phyloP scores from a whole-genome alignment of 257 asterid species.

The Prunella vulgaris region DNA sequence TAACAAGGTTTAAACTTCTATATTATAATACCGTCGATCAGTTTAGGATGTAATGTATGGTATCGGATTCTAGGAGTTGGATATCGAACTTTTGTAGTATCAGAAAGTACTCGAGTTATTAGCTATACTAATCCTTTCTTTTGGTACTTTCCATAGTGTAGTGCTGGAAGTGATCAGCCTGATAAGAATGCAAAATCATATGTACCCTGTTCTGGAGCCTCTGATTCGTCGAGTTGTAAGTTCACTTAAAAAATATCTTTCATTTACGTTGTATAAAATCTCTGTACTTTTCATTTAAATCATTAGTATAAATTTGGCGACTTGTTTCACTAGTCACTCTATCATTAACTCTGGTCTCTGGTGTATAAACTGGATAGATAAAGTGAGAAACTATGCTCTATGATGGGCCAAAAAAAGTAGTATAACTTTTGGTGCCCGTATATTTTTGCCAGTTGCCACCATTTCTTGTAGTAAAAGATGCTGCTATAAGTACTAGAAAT shows the following conservation, averaged over 20 bases:
- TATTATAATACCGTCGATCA: not conserved
- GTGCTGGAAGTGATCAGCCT: constrained; percentile 65
- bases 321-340: not conserved
- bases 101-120: not conserved
- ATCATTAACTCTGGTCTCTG: not conserved
- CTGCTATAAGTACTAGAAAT: not conserved
- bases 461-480: not conserved
- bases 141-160: constrained; percentile 45
- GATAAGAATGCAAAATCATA: constrained; percentile 56
- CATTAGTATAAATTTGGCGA: not conserved
- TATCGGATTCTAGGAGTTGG: not conserved
- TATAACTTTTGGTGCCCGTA: too few species aligned
- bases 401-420: too few species aligned
- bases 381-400: not conserved
- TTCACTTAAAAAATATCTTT: constrained; percentile 1
- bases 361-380: not conserved
- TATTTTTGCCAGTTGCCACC: too few species aligned
- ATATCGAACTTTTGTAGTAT: not conserved
- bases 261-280: not conserved
- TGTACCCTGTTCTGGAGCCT: constrained; percentile 86
- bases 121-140: constrained; percentile 15
- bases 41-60: not conserved
- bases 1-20: not conserved
- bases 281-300: not conserved
- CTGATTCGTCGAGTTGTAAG: constrained; percentile 88